Evolutionary conservation across 768 basidiomycete genomes (phyloP).

Genomic region (Brasilioporus rufonigricans): DNA sequence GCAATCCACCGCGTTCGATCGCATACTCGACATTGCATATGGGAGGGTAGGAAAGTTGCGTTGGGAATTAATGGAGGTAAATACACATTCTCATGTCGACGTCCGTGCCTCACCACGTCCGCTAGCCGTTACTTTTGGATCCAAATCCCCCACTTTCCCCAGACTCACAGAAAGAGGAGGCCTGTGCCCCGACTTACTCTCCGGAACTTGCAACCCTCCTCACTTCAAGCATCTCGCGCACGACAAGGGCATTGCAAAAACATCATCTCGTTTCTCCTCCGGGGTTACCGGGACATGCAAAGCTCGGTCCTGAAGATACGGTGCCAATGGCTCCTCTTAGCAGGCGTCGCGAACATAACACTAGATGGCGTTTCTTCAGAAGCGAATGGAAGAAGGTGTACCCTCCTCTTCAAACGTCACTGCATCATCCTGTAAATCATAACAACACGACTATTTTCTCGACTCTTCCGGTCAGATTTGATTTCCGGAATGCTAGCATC

Average conservation of each 20-base stretch:
- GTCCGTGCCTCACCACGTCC: slow-evolving; percentile 7
- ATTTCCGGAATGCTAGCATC: slow-evolving; percentile 42
- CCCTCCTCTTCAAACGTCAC: slow-evolving; percentile 58
- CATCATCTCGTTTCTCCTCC: slow-evolving; percentile 49
- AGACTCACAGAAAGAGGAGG: slow-evolving; percentile 49
- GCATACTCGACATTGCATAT: slow-evolving; percentile 68
- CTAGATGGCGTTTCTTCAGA: slow-evolving; percentile 64
- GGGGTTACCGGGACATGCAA: slow-evolving; percentile 53
- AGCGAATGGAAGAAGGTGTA: slow-evolving; percentile 51
- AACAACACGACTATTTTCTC: slow-evolving; percentile 10
- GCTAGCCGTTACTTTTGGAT: slow-evolving; percentile 56
- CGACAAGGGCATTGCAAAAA: slow-evolving; percentile 42
- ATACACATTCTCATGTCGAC: background rate
- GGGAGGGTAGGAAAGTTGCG: slow-evolving; percentile 71
- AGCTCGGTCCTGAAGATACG: slow-evolving; percentile 58
- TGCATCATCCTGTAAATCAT: slow-evolving; percentile 15
- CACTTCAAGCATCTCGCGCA: slow-evolving; percentile 46
- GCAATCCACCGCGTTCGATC: slow-evolving; percentile 47
- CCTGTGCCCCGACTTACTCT: slow-evolving; percentile 65
- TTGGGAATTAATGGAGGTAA: slow-evolving; percentile 66
- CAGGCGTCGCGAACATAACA: slow-evolving; percentile 72
- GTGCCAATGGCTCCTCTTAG: slow-evolving; percentile 61
- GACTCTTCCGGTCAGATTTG: slow-evolving; percentile 33
- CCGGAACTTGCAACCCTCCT: slow-evolving; percentile 61
- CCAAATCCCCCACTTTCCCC: slow-evolving; percentile 44